These are phyloP conservation scores for Salix arbutifolia DNA, from an alignment of 345 rosid genomes.

Conservation along the genomic window DNA sequence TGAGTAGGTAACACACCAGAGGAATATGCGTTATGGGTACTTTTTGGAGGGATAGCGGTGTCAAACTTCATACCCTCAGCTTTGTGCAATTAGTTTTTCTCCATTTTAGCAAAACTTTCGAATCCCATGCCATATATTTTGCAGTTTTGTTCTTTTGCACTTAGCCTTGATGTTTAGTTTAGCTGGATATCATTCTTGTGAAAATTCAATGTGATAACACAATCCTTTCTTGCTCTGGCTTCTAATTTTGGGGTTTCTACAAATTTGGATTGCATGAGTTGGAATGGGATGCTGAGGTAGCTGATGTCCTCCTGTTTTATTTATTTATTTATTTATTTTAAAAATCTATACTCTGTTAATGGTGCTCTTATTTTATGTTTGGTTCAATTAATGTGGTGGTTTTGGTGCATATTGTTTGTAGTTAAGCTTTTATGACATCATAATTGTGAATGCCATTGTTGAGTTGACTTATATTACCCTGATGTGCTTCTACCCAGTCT, in stretches of 20 bases:
- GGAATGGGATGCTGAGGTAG: background rate
- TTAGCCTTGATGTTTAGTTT: conserved; percentile 20
- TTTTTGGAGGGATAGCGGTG: conserved; percentile 22
- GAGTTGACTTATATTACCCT: background rate
- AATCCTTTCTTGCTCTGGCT: conserved; percentile 1
- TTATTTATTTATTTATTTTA: background rate
- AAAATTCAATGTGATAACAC: conserved; percentile 17
- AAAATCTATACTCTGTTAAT: too few relatives aligned
- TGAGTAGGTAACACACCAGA: conserved; percentile 14
- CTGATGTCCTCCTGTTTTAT: background rate
- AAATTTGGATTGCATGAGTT: background rate
- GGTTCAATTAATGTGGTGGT: background rate
- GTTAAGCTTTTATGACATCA: background rate
- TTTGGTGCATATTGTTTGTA: background rate
- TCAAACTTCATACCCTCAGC: conserved; percentile 20
- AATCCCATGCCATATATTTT: conserved; percentile 39
- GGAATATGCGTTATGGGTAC: conserved; percentile 1
- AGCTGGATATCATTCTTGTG: conserved; percentile 33
- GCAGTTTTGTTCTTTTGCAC: conserved; percentile 34
- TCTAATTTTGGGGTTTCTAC: background rate
- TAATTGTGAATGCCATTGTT: background rate
- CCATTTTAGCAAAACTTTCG: conserved; percentile 26
- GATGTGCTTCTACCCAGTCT: background rate
- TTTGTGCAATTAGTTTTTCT: conserved; percentile 32
- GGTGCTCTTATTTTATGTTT: background rate